Evolutionary conservation across 345 rosid species (phyloP).

Genomic region (Brassica incana): DNA sequence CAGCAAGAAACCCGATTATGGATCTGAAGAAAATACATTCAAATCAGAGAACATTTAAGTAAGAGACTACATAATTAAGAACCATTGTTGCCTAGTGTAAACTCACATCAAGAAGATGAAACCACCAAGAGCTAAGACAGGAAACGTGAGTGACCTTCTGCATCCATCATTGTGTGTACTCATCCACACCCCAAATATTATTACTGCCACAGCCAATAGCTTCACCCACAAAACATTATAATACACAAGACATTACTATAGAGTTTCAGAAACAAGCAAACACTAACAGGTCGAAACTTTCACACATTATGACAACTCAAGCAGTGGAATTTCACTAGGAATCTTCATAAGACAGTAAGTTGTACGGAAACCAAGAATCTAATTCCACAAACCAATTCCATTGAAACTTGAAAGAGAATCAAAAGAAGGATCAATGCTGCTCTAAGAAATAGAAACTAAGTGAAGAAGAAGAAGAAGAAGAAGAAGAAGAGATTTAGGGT

Average conservation of each 20-base stretch:
- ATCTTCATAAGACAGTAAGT: not conserved
- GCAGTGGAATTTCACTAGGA: not conserved
- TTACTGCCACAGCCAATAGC: constrained; percentile 73
- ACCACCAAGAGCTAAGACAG: constrained; percentile 82
- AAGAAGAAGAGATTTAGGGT: constrained; percentile 1
- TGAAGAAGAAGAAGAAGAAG: not conserved
- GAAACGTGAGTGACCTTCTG: constrained; percentile 77
- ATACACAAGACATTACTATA: constrained; percentile 2
- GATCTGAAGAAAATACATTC: constrained; percentile 55
- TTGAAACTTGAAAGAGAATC: not conserved
- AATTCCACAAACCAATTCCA: constrained; percentile 20
- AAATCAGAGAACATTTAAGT: not conserved
- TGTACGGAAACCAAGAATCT: constrained; percentile 21
- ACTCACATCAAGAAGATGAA: constrained; percentile 71
- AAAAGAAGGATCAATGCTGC: not conserved
- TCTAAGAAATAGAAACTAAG: constrained; percentile 7
- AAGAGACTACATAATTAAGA: not conserved
- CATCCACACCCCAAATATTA: constrained; percentile 93
- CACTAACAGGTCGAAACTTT: not conserved
- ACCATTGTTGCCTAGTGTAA: constrained; percentile 6
- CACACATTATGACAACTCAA: not conserved
- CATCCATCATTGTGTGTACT: constrained; percentile 88
- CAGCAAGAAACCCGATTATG: constrained; percentile 87
- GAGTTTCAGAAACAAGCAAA: not conserved
- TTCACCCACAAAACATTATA: constrained; percentile 41